These are phyloP conservation scores for Mrakia blollopis DNA, from an alignment of 768 basidiomycete genomes.

Conservation along the genomic window DNA sequence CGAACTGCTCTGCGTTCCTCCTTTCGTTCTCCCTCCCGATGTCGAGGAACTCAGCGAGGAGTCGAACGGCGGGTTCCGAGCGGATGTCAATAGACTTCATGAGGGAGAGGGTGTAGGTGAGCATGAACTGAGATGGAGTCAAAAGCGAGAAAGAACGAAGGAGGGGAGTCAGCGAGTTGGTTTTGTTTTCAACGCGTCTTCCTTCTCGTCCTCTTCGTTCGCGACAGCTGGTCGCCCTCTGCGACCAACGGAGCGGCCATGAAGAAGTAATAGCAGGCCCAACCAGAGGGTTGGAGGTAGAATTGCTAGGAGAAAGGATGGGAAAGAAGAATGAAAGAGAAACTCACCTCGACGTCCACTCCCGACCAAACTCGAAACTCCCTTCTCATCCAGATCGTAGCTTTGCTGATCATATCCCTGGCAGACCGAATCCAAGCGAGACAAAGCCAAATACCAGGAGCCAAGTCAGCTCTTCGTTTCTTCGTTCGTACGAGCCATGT, in stretches of 20 bases:
- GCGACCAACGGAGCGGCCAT: too few relatives aligned
- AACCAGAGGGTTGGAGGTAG: too few relatives aligned
- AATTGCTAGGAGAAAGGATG: neutral
- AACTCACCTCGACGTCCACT: conserved; percentile 80
- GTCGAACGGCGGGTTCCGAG: conserved; percentile 66
- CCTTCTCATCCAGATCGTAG: conserved; percentile 72
- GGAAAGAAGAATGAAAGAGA: neutral
- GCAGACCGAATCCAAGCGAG: neutral
- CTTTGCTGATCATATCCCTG: conserved; percentile 46
- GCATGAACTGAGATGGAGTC: conserved; percentile 61
- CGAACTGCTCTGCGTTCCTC: conserved; percentile 84
- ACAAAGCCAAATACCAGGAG: neutral
- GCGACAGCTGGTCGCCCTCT: too few relatives aligned
- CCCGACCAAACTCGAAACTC: conserved; percentile 83
- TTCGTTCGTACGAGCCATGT: too few relatives aligned
- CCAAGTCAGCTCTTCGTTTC: neutral
- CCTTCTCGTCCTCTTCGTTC: too few relatives aligned
- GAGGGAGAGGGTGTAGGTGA: conserved; percentile 77
- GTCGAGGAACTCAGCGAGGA: conserved; percentile 81
- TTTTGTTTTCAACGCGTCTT: neutral
- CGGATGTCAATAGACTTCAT: conserved; percentile 92
- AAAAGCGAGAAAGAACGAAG: neutral
- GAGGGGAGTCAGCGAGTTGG: neutral
- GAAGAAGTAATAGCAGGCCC: too few relatives aligned
- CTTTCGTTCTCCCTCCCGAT: conserved; percentile 54